A percentile compares a stretch with the other conserved stretches of the same genome.
Evolutionary conservation across 371 early-diverging fungal genomes (phyloP).

Genomic region (Mucor racemosus): DNA sequence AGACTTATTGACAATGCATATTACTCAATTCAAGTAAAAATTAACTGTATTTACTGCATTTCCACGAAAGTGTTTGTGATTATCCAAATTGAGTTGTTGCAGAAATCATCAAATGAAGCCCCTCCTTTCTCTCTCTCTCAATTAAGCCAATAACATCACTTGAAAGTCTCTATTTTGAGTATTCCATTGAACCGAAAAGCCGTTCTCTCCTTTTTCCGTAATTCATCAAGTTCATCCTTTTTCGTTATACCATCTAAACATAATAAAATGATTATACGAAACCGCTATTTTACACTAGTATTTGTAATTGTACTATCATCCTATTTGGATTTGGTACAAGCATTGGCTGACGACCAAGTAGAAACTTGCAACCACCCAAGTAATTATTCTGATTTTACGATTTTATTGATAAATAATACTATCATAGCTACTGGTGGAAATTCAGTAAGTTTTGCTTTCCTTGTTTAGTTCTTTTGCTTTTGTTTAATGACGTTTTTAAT

Average conservation of each 20-base stretch:
- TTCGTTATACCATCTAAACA: background rate
- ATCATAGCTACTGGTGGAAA: constrained; percentile 27
- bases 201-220: background rate
- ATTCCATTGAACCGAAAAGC: background rate
- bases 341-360: background rate
- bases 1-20: too few species aligned
- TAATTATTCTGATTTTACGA: constrained; percentile 26
- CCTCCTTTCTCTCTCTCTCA: background rate
- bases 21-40: too few species aligned
- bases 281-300: background rate
- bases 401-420: constrained; percentile 14
- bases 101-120: background rate
- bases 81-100: background rate
- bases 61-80: too few species aligned
- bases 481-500: background rate
- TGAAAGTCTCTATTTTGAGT: background rate
- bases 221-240: background rate
- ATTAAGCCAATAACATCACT: background rate
- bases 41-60: too few species aligned
- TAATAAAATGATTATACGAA: background rate
- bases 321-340: background rate
- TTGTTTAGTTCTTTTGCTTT: too few species aligned
- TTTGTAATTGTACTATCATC: background rate
- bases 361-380: constrained; percentile 10
- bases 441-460: constrained; percentile 14